Evolutionary conservation across 306 rosid genomes (phyloP), one percentile per base, ranked within the genome.

Genomic region (Datisca glomerata): DNA sequence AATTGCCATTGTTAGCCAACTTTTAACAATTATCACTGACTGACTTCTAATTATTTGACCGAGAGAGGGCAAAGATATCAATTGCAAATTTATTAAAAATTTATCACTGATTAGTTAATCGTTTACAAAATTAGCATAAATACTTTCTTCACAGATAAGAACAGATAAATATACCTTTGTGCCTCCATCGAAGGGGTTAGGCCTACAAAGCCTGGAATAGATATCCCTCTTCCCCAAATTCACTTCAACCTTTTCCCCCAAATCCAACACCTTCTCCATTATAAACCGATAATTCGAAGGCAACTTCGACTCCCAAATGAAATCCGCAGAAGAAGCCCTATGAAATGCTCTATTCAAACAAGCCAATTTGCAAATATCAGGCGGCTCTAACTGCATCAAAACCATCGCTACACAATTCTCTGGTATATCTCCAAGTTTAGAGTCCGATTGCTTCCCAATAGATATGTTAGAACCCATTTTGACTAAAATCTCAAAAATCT

Each of bases 281-380:
- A 87, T 51, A 55, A 67, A 82, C 68, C 51, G 56, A 53, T 79
- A 76, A 54, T 74, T 87, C 51, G 66, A 56, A 17, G 97, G 94
- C 64, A 87, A 51, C 55, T 87, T 87, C 0, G 82, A 57, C 41
- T 79, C 97, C 97, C 97, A 87, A 3, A 83, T 46, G 55, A 82
- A 87, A 67, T 87, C 89, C 2, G 94, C 93, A 22, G 51, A 55
- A 2, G 94, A 80, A 55, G 97, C 97, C n/a, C 51, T 67, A 1
- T 76, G 76, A 60, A 87, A 87, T 1, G 77, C 71, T 21, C 82
- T 64, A 44, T 69, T 87, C 64, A 87, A 67, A 9, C 78, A 34
- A 33, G 87, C 93, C 27, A 82, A 60, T 35, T 60, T 67, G 61
- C 96, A 82, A 38, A 87, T 67, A 41, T 81, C 94, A 8, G 75